Conservation (phyloP, 2,329 filamentous ascomycete species). For the Chrysoporthe austroafricana region DNA sequence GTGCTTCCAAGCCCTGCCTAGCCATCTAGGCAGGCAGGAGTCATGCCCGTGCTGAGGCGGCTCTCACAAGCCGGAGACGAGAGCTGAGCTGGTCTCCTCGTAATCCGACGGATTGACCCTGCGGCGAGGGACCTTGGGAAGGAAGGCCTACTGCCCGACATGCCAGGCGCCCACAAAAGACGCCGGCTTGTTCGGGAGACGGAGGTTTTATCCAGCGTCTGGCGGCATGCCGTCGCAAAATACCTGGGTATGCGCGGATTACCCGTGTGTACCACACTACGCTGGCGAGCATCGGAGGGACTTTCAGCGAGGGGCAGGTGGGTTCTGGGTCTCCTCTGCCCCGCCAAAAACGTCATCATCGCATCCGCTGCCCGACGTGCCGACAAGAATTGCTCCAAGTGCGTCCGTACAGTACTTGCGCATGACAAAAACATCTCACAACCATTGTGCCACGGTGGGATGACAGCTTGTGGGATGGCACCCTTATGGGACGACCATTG, state of each 20-base stretch:
- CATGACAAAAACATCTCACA: conserved; percentile 1
- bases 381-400: neutral
- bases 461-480: neutral
- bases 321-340: conserved; percentile 7
- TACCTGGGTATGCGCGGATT: neutral
- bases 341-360: conserved; percentile 19
- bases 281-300: conserved; percentile 15
- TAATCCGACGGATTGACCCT: neutral
- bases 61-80: neutral
- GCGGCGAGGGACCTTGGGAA: neutral
- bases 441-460: neutral
- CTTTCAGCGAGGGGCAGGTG: conserved; percentile 13
- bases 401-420: neutral
- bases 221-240: neutral
- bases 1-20: neutral
- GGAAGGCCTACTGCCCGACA: neutral
- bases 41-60: neutral
- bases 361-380: conserved; percentile 6
- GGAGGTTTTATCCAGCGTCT: neutral
- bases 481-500: neutral
- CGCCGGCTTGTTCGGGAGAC: conserved; percentile 1
- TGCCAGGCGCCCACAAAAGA: neutral
- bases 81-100: neutral
- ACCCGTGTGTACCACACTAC: neutral
- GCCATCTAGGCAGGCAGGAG: neutral